These are phyloP conservation scores for Annulohypoxylon stygium DNA, from an alignment of 495 filamentous ascomycete species.

Conservation along the genomic window DNA sequence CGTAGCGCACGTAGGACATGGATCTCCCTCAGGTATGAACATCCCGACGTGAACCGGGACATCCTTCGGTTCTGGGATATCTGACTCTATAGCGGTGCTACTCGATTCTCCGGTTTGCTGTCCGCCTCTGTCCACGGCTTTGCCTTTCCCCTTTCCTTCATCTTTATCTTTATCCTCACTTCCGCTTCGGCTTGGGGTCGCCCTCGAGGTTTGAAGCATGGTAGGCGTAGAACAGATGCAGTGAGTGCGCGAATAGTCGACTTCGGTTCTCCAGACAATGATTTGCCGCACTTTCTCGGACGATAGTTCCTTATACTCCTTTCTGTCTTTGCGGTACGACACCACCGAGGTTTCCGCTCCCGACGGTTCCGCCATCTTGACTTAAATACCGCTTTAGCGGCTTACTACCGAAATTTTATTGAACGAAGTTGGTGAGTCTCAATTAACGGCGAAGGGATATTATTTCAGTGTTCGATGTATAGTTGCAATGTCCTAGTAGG, in stretches of 20 bases:
- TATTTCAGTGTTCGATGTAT: background rate
- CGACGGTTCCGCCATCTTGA: constrained; percentile 15
- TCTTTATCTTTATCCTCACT: background rate
- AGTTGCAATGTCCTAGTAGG: background rate
- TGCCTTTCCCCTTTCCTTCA: background rate
- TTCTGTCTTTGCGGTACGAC: background rate
- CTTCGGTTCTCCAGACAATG: constrained; percentile 49
- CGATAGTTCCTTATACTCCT: background rate
- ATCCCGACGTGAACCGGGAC: background rate
- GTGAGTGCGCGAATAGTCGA: constrained; percentile 25
- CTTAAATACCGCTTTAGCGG: background rate
- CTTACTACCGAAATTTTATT: background rate
- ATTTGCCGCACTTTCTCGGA: constrained; percentile 30
- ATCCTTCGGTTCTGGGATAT: background rate
- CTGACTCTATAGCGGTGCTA: constrained; percentile 18
- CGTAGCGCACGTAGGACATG: constrained; percentile 33
- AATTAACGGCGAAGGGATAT: background rate
- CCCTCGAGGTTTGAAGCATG: background rate
- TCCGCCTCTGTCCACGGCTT: background rate
- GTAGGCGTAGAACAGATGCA: constrained; percentile 42
- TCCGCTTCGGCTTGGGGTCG: too few species aligned
- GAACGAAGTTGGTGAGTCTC: background rate
- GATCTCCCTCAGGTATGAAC: background rate
- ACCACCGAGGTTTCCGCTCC: background rate
- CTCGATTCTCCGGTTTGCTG: background rate